Conservation (phyloP, 139 green algal genomes). For the Ulvella scutata region DNA sequence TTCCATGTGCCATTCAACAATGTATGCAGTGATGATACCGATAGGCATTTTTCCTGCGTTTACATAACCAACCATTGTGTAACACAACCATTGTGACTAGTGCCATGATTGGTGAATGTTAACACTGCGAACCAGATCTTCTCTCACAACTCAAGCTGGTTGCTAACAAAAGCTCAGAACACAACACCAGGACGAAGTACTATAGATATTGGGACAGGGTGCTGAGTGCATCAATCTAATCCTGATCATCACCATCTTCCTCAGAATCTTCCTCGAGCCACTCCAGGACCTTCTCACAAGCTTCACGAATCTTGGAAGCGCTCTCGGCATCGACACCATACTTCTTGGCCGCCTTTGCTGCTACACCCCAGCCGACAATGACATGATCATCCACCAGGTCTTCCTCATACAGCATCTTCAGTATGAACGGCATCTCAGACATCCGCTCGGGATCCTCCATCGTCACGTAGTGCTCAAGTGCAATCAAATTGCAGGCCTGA, state of each 20-base stretch:
- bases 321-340: conserved; percentile 34
- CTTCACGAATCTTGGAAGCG: conserved; percentile 4
- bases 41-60: too few relatives aligned
- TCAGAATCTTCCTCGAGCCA: neutral
- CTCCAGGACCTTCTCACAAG: neutral
- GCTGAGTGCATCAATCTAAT: neutral
- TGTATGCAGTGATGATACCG: too few relatives aligned
- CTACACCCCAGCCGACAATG: conserved; percentile 56
- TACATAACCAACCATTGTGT: too few relatives aligned
- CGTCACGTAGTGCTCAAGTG: conserved; percentile 44
- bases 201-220: neutral
- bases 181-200: neutral
- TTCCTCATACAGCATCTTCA: conserved; percentile 82
- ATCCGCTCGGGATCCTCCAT: conserved; percentile 17
- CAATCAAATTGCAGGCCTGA: conserved; percentile 64
- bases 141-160: too few relatives aligned
- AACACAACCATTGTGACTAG: too few relatives aligned
- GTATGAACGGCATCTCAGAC: conserved; percentile 49
- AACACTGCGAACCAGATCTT: too few relatives aligned
- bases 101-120: too few relatives aligned
- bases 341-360: conserved; percentile 37
- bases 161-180: neutral
- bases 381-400: conserved; percentile 78
- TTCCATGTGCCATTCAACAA: too few relatives aligned
- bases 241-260: neutral